A percentile compares a stretch with the other conserved stretches of the same genome.
Evolutionary conservation across 768 basidiomycete species (phyloP).

Genomic region (Lactarius sp.): DNA sequence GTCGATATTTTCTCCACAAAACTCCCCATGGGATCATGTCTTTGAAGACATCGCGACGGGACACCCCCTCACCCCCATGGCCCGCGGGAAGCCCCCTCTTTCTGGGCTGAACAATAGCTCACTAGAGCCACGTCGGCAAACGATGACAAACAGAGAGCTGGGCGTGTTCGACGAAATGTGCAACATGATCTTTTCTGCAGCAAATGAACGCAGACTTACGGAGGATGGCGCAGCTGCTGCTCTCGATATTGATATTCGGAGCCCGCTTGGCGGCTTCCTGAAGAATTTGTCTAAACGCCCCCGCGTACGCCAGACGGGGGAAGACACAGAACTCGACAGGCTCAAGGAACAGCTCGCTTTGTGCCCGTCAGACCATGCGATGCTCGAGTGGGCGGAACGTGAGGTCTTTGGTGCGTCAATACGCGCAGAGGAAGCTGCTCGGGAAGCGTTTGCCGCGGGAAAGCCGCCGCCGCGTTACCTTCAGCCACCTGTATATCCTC

Average conservation of each 20-base stretch:
- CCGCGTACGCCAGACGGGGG: conserved; percentile 5
- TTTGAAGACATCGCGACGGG: conserved; percentile 42
- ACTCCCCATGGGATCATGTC: conserved; percentile 49
- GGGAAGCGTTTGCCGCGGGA: conserved; percentile 34
- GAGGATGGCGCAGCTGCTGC: conserved; percentile 8
- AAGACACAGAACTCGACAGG: conserved; percentile 49
- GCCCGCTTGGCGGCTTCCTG: conserved; percentile 38
- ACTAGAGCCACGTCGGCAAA: conserved; percentile 39
- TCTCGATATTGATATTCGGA: conserved; percentile 18
- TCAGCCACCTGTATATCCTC: conserved; percentile 65
- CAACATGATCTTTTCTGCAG: conserved; percentile 55
- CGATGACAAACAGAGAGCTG: conserved; percentile 65
- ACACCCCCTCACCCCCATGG: conserved; percentile 24
- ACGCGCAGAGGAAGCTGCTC: conserved; percentile 45
- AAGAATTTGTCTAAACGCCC: conserved; percentile 52
- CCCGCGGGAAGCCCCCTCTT: conserved; percentile 11
- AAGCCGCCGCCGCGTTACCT: conserved; percentile 28
- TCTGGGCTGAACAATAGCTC: conserved; percentile 8
- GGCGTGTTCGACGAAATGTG: conserved; percentile 70
- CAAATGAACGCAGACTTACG: conserved; percentile 34
- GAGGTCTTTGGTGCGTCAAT: conserved; percentile 63
- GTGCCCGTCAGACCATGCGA: conserved; percentile 61
- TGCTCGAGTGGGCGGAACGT: conserved; percentile 67
- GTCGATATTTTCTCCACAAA: conserved; percentile 31
- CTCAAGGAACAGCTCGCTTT: conserved; percentile 71